These are phyloP conservation scores for Carex littledalei DNA, from an alignment of 176 grass and related monocot species.

Conservation along the genomic window DNA sequence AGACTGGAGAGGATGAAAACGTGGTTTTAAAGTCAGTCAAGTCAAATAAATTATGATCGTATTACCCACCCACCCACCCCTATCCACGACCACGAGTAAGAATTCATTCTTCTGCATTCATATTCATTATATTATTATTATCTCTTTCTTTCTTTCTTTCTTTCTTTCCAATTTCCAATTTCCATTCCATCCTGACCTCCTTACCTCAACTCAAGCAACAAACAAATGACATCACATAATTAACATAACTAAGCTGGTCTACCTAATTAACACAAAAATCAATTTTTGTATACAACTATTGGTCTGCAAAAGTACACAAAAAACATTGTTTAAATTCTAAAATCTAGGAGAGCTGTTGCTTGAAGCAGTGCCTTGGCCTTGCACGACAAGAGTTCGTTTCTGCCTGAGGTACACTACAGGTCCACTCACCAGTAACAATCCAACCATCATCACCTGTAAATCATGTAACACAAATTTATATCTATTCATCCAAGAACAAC, in stretches of 20 bases:
- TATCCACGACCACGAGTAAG: too few relatives aligned
- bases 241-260: not conserved
- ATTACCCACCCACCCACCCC: too few relatives aligned
- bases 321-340: constrained; percentile 15
- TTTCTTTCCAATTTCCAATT: too few relatives aligned
- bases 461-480: not conserved
- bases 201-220: too few relatives aligned
- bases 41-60: too few relatives aligned
- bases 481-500: too few relatives aligned
- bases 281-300: not conserved
- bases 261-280: not conserved
- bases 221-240: not conserved
- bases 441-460: constrained; percentile 64
- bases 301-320: not conserved
- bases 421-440: constrained; percentile 72
- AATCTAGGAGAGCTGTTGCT: constrained; percentile 57
- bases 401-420: constrained; percentile 68
- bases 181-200: too few relatives aligned
- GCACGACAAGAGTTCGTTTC: constrained; percentile 33
- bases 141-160: too few relatives aligned
- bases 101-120: too few relatives aligned
- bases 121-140: too few relatives aligned
- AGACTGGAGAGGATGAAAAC: too few relatives aligned
- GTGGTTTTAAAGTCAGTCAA: too few relatives aligned
- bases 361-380: constrained; percentile 50